Percentiles rank a stretch among this genome's conserved stretches.
These are phyloP conservation scores for Cenchrus americanus DNA, from an alignment of 176 grass and related monocot genomes.

Conservation along the genomic window DNA sequence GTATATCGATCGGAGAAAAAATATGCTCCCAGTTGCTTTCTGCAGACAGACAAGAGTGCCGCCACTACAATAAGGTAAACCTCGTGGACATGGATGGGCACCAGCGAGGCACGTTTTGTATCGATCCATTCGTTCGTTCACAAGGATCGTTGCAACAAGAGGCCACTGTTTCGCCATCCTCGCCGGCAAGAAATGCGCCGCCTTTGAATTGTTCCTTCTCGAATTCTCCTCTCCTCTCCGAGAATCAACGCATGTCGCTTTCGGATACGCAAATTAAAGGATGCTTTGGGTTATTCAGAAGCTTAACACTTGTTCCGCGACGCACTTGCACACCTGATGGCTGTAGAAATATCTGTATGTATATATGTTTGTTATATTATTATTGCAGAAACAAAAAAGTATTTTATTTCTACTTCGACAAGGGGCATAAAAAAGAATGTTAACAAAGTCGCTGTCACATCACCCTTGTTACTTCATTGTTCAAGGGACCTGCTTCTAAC, in stretches of 20 bases:
- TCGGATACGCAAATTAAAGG: background rate
- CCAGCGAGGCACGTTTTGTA: background rate
- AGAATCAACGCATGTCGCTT: background rate
- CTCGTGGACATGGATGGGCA: background rate
- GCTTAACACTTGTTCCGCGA: background rate
- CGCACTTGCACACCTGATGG: background rate
- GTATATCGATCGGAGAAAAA: no score
- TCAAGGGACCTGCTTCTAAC: background rate
- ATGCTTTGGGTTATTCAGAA: background rate
- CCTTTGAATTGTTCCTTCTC: background rate
- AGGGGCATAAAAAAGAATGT: slow-evolving; percentile 3
- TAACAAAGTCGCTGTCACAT: background rate
- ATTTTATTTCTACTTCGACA: background rate
- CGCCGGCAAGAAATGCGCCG: slow-evolving; percentile 25
- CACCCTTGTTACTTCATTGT: background rate
- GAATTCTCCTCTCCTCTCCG: background rate
- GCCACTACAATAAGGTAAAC: no score
- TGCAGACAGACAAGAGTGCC: no score
- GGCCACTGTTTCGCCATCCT: background rate
- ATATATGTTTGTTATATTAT: no score
- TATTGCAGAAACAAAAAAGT: background rate
- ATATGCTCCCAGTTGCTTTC: no score
- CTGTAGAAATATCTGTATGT: background rate
- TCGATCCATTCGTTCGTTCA: background rate
- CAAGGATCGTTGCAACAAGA: background rate